These are phyloP conservation scores for Mollisia scopiformis DNA, from an alignment of 2,329 filamentous ascomycete genomes.

Conservation along the genomic window DNA sequence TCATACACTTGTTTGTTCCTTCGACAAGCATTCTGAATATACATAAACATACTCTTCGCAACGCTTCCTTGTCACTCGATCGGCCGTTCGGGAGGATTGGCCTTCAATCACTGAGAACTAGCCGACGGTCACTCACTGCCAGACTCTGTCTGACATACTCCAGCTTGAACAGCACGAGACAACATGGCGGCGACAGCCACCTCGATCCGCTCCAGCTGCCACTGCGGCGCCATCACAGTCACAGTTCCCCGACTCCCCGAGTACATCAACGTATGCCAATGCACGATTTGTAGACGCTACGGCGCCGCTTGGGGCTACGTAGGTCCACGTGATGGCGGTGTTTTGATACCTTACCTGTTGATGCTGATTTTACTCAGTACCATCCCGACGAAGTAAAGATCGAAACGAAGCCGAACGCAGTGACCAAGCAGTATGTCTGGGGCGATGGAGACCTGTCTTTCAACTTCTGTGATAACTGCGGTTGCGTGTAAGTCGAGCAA, in stretches of 20 bases:
- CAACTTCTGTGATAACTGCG: conserved; percentile 23
- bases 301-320: conserved; percentile 20
- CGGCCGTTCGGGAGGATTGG: too few relatives aligned
- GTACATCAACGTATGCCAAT: conserved; percentile 22
- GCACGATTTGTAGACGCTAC: conserved; percentile 20
- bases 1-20: conserved; percentile 14
- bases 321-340: too few relatives aligned
- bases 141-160: conserved; percentile 11
- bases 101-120: neutral
- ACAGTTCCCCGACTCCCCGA: conserved; percentile 19
- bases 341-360: too few relatives aligned
- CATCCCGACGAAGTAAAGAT: conserved; percentile 21
- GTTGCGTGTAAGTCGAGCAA: conserved; percentile 22
- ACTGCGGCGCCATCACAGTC: conserved; percentile 20
- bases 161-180: conserved; percentile 6
- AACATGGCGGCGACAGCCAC: conserved; percentile 17
- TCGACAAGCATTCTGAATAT: conserved; percentile 6
- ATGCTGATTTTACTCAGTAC: too few relatives aligned
- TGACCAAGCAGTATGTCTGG: conserved; percentile 23
- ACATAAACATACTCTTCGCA: conserved; percentile 11
- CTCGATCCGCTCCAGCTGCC: conserved; percentile 17
- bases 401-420: conserved; percentile 23
- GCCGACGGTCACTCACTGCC: conserved; percentile 10
- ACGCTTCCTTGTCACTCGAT: conserved; percentile 5
- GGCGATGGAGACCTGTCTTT: conserved; percentile 19